Conservation (phyloP, 331 rosid genomes). For the Pyracantha coccinea region DNA sequence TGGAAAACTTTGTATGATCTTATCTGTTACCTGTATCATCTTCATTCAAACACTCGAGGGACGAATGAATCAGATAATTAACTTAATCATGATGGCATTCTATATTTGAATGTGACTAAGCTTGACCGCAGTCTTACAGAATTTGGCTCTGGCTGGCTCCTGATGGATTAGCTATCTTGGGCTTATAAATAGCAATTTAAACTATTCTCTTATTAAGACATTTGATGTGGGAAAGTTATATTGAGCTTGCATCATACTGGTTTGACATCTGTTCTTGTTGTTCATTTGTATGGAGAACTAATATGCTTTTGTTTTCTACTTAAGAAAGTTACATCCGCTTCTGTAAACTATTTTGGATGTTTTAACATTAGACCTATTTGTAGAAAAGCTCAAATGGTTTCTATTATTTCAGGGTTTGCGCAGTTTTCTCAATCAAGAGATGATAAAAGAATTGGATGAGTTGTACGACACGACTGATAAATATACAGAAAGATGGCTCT, state of each 20-base stretch:
- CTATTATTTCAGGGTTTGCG: conserved; percentile 60
- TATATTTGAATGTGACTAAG: not conserved
- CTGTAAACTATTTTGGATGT: not conserved
- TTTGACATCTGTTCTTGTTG: not conserved
- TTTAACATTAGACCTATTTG: conserved; percentile 4
- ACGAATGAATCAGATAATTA: not conserved
- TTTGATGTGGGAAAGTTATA: not conserved
- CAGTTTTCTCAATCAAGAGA: conserved; percentile 47
- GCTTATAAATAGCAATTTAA: not conserved
- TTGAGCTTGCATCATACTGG: not conserved
- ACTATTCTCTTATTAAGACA: too few species aligned
- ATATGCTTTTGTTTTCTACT: not conserved
- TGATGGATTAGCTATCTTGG: not conserved
- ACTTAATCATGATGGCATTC: not conserved
- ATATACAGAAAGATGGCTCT: conserved; percentile 86
- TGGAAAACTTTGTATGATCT: not conserved
- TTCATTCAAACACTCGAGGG: not conserved
- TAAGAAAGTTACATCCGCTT: conserved; percentile 1
- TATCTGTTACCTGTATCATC: not conserved
- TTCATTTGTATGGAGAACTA: not conserved
- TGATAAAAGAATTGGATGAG: conserved; percentile 52
- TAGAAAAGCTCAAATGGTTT: conserved; percentile 8
- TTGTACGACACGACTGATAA: conserved; percentile 72
- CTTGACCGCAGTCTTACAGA: not conserved
- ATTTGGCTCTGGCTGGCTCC: not conserved